phyloP scores from a whole-genome alignment of 495 filamentous ascomycete species.

The Beverwykella pulmonaria region DNA sequence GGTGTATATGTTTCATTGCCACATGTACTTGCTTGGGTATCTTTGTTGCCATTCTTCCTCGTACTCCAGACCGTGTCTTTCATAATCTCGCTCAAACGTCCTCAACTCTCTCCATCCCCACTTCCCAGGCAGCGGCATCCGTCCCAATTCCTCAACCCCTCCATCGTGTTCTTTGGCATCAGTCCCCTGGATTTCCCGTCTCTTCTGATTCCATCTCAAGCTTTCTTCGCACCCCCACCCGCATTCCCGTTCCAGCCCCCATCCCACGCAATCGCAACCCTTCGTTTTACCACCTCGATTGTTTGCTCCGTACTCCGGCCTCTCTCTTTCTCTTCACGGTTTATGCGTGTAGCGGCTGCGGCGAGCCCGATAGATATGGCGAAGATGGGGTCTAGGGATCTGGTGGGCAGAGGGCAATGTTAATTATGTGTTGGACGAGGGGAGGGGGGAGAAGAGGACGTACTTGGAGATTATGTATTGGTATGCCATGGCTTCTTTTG shows the following conservation, averaged over 20 bases:
- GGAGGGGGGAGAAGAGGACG: neutral
- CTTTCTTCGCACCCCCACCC: neutral
- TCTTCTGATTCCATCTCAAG: neutral
- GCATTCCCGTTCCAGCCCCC: constrained; percentile 2
- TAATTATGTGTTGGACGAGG: neutral
- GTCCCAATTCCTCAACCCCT: too few species aligned
- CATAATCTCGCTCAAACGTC: too few species aligned
- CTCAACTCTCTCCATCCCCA: too few species aligned
- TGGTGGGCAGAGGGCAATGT: constrained; percentile 40
- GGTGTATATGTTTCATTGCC: too few species aligned
- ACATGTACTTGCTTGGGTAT: too few species aligned
- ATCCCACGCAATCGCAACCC: constrained; percentile 38
- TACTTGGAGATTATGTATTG: constrained; percentile 29
- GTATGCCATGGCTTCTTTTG: constrained; percentile 14
- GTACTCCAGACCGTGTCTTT: too few species aligned
- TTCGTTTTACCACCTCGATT: constrained; percentile 52
- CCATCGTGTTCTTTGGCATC: too few species aligned
- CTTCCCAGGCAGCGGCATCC: too few species aligned
- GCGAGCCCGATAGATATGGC: constrained; percentile 74
- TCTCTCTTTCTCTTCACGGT: constrained; percentile 78
- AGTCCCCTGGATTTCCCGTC: neutral
- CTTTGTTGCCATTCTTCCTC: too few species aligned
- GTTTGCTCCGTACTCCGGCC: constrained; percentile 59
- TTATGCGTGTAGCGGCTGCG: constrained; percentile 69
- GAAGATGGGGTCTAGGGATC: constrained; percentile 82